Evolutionary conservation across 73 alveolate species (phyloP).

Genomic region (Paraurostyla sp.): DNA sequence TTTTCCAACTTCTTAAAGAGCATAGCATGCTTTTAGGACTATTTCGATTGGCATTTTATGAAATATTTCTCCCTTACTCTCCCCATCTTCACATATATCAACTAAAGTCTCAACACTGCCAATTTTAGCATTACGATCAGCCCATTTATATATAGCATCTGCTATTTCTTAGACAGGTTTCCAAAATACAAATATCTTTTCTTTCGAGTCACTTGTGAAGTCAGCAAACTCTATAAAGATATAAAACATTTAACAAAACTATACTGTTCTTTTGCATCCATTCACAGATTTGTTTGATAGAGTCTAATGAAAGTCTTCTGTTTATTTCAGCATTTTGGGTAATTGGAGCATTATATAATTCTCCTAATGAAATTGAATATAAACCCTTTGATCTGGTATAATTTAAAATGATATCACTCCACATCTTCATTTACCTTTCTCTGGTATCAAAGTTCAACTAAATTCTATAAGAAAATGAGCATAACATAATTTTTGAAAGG

Average conservation of each 20-base stretch:
- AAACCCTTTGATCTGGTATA: slow-evolving; percentile 9
- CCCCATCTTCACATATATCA: slow-evolving; percentile 48
- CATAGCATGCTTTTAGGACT: slow-evolving; percentile 34
- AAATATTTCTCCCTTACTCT: slow-evolving; percentile 20
- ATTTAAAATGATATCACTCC: slow-evolving; percentile 31
- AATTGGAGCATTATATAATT: background rate
- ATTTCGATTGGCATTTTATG: slow-evolving; percentile 34
- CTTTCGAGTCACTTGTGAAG: slow-evolving; percentile 35
- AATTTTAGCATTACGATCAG: slow-evolving; percentile 30
- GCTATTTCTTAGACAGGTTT: slow-evolving; percentile 35
- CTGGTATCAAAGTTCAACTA: slow-evolving; percentile 45
- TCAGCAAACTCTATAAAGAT: slow-evolving; percentile 51
- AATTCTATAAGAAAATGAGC: background rate
- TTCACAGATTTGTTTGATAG: slow-evolving; percentile 10
- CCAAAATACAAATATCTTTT: slow-evolving; percentile 44
- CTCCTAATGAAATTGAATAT: slow-evolving; percentile 11
- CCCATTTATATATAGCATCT: slow-evolving; percentile 47
- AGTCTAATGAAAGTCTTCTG: slow-evolving; percentile 35
- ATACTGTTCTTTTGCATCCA: slow-evolving; percentile 44
- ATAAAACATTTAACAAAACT: background rate
- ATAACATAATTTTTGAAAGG: background rate
- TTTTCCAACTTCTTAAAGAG: slow-evolving; percentile 49
- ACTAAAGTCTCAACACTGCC: slow-evolving; percentile 56
- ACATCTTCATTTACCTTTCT: slow-evolving; percentile 57
- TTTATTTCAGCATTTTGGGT: slow-evolving; percentile 17